phyloP scores from a whole-genome alignment of 257 asterid genomes.

The Nicotiana benthamiana region DNA sequence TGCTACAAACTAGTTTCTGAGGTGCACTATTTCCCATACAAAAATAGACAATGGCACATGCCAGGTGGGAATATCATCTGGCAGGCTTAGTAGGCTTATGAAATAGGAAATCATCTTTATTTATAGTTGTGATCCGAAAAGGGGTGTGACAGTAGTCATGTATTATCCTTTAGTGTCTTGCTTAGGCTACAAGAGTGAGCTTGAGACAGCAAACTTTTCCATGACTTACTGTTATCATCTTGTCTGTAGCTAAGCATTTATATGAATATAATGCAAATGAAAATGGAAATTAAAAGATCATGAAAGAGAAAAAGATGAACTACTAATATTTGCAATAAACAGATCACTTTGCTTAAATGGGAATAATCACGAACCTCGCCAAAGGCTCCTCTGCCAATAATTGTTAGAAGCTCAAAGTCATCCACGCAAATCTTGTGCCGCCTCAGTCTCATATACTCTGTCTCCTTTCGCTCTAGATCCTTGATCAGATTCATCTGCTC shows the following conservation, averaged over 20 bases:
- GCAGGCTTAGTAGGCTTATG: neutral
- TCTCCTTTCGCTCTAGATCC: conserved; percentile 91
- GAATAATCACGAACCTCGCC: conserved; percentile 45
- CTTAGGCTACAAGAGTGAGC: neutral
- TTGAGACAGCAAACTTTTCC: neutral
- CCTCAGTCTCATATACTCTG: conserved; percentile 87
- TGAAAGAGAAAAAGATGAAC: neutral
- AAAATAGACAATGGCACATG: neutral
- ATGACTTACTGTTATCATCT: neutral
- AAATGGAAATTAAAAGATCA: neutral
- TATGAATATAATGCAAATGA: neutral
- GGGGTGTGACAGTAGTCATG: neutral
- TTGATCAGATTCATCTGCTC: conserved; percentile 74
- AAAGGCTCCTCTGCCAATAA: conserved; percentile 96
- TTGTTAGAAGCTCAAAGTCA: conserved; percentile 93
- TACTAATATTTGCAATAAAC: neutral
- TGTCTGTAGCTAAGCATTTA: neutral
- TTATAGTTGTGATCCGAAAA: neutral
- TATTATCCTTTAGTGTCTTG: neutral
- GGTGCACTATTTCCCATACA: neutral
- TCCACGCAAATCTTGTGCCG: conserved; percentile 95
- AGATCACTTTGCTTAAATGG: neutral
- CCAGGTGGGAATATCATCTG: neutral
- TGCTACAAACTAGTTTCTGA: neutral
- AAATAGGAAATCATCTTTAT: neutral